A percentile compares a stretch with the other conserved stretches of the same genome.
These are phyloP conservation scores for Protomyces arabidopsidicola DNA, from an alignment of 1,139 yeast species.

Conservation along the genomic window DNA sequence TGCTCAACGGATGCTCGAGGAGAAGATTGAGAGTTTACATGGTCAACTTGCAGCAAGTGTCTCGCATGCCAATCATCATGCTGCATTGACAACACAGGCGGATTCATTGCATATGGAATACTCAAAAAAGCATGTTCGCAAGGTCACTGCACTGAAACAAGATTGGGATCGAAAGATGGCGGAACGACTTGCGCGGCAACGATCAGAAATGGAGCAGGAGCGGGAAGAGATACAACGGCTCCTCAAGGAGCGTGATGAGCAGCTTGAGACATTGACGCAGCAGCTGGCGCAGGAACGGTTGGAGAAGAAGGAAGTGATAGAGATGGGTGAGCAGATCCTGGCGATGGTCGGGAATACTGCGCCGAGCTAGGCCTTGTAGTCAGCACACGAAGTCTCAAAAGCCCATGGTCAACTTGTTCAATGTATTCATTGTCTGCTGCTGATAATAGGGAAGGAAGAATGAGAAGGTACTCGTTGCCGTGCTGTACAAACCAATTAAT, in stretches of 20 bases:
- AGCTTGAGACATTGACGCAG: neutral
- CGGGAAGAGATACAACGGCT: constrained; percentile 3
- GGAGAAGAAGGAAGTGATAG: constrained; percentile 26
- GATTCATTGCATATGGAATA: constrained; percentile 26
- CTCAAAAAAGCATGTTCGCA: constrained; percentile 28
- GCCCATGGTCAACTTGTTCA: no score
- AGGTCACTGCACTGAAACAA: constrained; percentile 25
- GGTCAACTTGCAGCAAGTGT: constrained; percentile 15
- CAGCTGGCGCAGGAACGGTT: constrained; percentile 14
- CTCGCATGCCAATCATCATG: constrained; percentile 15
- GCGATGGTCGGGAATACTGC: constrained; percentile 1
- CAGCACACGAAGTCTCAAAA: no score
- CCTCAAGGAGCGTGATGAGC: constrained; percentile 6
- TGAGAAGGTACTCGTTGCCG: neutral
- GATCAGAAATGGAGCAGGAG: neutral
- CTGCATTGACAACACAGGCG: constrained; percentile 19
- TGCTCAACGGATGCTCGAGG: constrained; percentile 2
- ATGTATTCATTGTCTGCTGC: neutral
- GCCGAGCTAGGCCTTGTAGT: neutral
- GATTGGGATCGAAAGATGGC: constrained; percentile 26
- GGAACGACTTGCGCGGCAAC: constrained; percentile 6
- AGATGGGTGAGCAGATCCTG: constrained; percentile 21
- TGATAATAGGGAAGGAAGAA: neutral
- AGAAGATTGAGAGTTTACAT: constrained; percentile 4
- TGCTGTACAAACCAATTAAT: neutral